Evolutionary conservation across 2,329 filamentous ascomycete species (phyloP), one percentile per base, ranked within the genome.

Genomic region (Ascochyta koolunga): DNA sequence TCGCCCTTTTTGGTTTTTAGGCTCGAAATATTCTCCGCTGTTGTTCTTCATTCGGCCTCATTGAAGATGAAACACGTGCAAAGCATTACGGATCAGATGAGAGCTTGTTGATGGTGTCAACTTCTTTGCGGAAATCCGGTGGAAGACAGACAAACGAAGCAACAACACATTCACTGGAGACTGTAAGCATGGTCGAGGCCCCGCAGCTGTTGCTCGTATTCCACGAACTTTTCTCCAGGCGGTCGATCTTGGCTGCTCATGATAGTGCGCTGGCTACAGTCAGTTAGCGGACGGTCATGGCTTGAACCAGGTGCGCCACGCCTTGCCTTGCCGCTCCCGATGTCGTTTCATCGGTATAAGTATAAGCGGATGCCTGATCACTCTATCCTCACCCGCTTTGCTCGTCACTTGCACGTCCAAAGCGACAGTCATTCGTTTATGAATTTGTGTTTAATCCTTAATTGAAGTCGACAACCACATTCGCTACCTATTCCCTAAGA

Each of bases 391-490:
- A 61, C 57, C 49, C 64, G 60, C 60, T 60, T 61, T 67, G 60
- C 56, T 56, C 55, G 61, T 67, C 63, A 59, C 57, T 51, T 65
- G 56, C 47, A 54, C 60, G 58, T 56, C 57, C 49, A 51, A 60
- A 54, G 51, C 64, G 63, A 59, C 58, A 45, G 64, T 65, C 68
- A 65, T 56, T 71, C 66, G 62, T 67, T 64, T 62, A 33, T 43
- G 45, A 46, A 54, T 51, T 50, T 39, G 38, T 38, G 22, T 46
- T 52, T 56, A 58, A 53, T 50, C 24, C 15, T 50, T 66, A 54
- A 65, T 67, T 54, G 52, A 55, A 42, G 40, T 41, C 36, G 50
- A 52, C 49, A 52, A 54, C 22, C 50, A 58, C 64, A 64, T 58
- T 65, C 62, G 50, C 59, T 63, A 41, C 41, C 22, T 22, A 29